Evolutionary conservation across 768 basidiomycete species (phyloP), one percentile per base, ranked within the genome.

Genomic region (Phlebiopsis gigantea): DNA sequence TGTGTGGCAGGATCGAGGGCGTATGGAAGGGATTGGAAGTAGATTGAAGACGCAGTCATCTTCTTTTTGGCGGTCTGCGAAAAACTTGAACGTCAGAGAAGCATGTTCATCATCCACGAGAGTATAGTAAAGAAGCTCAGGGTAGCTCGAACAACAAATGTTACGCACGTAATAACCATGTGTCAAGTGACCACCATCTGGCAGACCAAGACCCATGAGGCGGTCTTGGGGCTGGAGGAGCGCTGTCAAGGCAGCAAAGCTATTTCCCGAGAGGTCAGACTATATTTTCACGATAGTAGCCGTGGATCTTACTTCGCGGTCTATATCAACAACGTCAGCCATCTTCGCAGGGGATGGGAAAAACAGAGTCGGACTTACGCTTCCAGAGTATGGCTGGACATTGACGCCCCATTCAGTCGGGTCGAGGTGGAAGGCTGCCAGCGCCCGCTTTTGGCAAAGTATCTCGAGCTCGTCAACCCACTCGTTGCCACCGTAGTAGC

Each of bases 11-110:
- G 86, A 67, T 87, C 82, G 57, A 95, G 85, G 47, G 80, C 84
- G 66, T 98, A 99, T 46, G 97, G 96, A 69, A 97, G 79, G 34
- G 97, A 97, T 71, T 98, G 95, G 88, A 98, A 99, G 79, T 98
- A 98, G 77, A 99, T 98, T 19, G 97, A 98, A 22, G 96, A 98
- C 31, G 97, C 93, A 30, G 97, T 98, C 87, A 99, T 98, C 76
- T 99, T 98, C 81, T 98, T 97, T 79, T 98, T 98, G 58, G 93
- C 92, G 56, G 93, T 96, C 90, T 92, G 64, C 17, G 57, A 26
- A 61, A 49, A 56, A 41, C 24, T 29, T 19, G 34, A 17, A 43
- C 8, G 30, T 56, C 19, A 41, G 29, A 34, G 44, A 55, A 57
- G 48, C 34, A 46, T 43, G 28, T 31, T 9, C 26, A 29, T 29